phyloP scores from a whole-genome alignment of 2,329 filamentous ascomycete species.

The Lecanicillium sp. region DNA sequence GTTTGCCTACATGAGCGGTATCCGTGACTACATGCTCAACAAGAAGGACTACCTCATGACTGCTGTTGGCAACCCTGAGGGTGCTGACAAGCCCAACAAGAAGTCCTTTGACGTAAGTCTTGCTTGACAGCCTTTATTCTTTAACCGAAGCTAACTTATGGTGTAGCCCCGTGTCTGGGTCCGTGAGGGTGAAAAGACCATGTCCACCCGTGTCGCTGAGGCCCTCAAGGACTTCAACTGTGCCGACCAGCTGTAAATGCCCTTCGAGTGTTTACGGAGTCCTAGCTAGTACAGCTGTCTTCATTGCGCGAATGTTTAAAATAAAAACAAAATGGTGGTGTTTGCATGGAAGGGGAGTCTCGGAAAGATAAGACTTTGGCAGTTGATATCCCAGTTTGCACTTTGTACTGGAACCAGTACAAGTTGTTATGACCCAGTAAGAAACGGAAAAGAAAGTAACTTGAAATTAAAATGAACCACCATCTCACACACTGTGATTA shows the following conservation, averaged over 20 bases:
- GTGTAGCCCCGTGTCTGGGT: constrained; percentile 83
- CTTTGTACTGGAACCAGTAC: too few species aligned
- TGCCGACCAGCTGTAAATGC: constrained; percentile 24
- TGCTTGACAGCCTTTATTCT: constrained; percentile 10
- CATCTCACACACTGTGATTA: too few species aligned
- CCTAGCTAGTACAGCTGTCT: too few species aligned
- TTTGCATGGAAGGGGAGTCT: constrained; percentile 3
- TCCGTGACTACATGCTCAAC: constrained; percentile 87
- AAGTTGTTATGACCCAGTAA: too few species aligned
- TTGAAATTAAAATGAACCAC: too few species aligned
- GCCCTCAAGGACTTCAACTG: constrained; percentile 86
- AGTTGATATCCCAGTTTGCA: too few species aligned
- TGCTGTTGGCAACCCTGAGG: constrained; percentile 90
- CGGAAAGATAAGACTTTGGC: constrained; percentile 3
- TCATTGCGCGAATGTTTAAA: neutral
- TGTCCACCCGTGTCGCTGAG: constrained; percentile 70
- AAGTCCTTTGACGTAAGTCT: constrained; percentile 69
- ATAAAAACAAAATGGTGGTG: neutral
- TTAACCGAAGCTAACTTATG: constrained; percentile 8
- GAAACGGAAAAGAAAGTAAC: too few species aligned
- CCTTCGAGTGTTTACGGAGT: too few species aligned
- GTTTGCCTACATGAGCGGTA: constrained; percentile 84
- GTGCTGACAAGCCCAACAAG: constrained; percentile 98
- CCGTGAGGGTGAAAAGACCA: constrained; percentile 94
- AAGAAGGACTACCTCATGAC: constrained; percentile 92